A percentile compares a stretch with the other conserved stretches of the same genome.
phyloP scores from a whole-genome alignment of 805 yeast genomes.

The Saccharomycopsis lassenensis region DNA sequence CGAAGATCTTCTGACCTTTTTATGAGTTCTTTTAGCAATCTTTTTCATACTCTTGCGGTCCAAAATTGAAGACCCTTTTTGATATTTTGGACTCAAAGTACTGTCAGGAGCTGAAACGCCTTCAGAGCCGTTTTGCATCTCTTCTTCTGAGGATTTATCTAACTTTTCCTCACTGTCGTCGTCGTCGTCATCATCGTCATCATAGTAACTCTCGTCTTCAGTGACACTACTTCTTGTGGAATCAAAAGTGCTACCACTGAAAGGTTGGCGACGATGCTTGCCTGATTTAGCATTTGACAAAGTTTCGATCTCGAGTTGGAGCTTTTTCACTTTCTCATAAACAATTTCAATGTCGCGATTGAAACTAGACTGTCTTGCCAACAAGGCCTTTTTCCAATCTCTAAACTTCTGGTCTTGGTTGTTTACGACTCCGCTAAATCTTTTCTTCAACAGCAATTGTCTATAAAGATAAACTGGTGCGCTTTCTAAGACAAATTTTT shows the following conservation, averaged over 20 bases:
- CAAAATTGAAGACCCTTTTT: too few relatives aligned
- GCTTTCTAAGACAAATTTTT: slow-evolving; percentile 30
- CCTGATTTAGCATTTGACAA: not conserved
- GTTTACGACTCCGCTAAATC: slow-evolving; percentile 32
- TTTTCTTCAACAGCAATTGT: slow-evolving; percentile 33
- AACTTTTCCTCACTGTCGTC: not conserved
- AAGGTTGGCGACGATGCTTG: not conserved
- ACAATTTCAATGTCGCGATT: slow-evolving; percentile 41
- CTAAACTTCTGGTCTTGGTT: slow-evolving; percentile 46
- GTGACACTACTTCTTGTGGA: slow-evolving; percentile 1
- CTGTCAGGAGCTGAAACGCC: not conserved
- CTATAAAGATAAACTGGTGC: slow-evolving; percentile 36
- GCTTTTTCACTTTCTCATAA: slow-evolving; percentile 27
- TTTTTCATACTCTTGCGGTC: too few relatives aligned
- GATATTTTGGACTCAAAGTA: not conserved
- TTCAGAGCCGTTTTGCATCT: not conserved
- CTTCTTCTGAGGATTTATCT: not conserved
- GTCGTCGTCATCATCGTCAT: slow-evolving; percentile 1
- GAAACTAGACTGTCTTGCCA: slow-evolving; percentile 42
- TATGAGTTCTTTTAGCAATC: not conserved
- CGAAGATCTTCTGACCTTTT: not conserved
- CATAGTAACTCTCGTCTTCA: not conserved
- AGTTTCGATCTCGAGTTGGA: slow-evolving; percentile 25
- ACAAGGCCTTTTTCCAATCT: slow-evolving; percentile 49
- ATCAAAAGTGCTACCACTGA: not conserved